Evolutionary conservation across 331 rosid species (phyloP).

Genomic region (Spiraea crenata): DNA sequence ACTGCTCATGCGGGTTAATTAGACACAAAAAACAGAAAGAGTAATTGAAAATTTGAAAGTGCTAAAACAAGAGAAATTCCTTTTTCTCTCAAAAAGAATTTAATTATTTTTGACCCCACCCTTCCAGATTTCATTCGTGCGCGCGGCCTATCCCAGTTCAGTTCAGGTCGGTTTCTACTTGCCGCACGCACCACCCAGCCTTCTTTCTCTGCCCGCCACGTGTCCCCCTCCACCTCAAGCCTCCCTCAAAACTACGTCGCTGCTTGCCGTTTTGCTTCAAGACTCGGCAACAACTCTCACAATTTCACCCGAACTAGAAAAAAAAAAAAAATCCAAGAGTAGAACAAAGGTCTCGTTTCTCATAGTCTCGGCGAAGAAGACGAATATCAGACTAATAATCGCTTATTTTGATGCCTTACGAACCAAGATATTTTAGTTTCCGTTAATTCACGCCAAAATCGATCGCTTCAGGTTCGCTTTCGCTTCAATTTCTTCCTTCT

Average conservation of each 20-base stretch:
- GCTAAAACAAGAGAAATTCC: too few relatives aligned
- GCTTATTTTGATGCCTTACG: constrained; percentile 25
- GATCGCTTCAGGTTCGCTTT: constrained; percentile 44
- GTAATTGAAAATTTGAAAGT: too few relatives aligned
- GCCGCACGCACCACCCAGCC: neutral
- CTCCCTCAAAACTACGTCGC: neutral
- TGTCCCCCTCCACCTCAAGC: neutral
- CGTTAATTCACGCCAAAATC: constrained; percentile 21
- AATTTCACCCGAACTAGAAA: neutral
- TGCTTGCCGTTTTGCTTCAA: constrained; percentile 9
- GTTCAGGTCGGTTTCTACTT: constrained; percentile 18
- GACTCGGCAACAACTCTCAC: neutral
- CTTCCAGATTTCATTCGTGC: constrained; percentile 7
- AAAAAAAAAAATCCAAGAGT: neutral
- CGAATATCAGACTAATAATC: too few relatives aligned
- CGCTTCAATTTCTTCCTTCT: neutral
- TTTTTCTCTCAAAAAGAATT: neutral
- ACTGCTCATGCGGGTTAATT: too few relatives aligned
- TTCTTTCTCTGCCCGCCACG: constrained; percentile 22
- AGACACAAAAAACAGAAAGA: too few relatives aligned
- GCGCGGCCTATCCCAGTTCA: constrained; percentile 4
- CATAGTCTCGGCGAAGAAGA: neutral
- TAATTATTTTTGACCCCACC: too few relatives aligned
- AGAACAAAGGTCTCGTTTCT: neutral
- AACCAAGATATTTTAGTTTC: constrained; percentile 17